Conservation (phyloP, 768 basidiomycete species). For the Kwoniella mangroviensis region DNA sequence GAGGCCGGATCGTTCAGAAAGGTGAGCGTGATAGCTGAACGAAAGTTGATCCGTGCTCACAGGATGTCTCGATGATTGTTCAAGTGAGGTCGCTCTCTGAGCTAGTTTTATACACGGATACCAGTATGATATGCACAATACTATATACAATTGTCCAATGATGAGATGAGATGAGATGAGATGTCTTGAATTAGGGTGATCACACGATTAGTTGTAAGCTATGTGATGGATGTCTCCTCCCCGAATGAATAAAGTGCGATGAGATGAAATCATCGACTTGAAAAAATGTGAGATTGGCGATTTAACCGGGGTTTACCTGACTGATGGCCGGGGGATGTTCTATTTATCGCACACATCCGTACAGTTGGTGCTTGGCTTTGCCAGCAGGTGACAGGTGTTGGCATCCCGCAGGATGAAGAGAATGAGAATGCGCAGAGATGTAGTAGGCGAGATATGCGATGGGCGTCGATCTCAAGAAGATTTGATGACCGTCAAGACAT, state of each 20-base stretch:
- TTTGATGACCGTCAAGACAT: too few relatives aligned
- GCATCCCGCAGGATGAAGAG: too few relatives aligned
- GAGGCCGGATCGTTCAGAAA: too few relatives aligned
- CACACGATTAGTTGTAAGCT: too few relatives aligned
- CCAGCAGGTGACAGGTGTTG: background rate
- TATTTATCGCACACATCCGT: background rate
- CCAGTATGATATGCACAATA: background rate
- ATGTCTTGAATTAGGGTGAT: background rate
- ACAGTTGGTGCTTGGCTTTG: background rate
- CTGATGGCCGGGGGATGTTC: background rate
- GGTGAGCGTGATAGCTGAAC: too few relatives aligned
- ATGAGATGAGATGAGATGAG: background rate
- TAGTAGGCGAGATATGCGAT: too few relatives aligned
- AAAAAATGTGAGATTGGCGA: conserved; percentile 5
- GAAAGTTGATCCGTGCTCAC: background rate
- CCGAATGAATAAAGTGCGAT: too few relatives aligned
- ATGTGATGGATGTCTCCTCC: too few relatives aligned
- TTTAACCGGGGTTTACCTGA: background rate
- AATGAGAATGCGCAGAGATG: too few relatives aligned
- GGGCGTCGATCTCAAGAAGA: too few relatives aligned
- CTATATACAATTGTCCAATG: background rate
- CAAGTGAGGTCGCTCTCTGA: background rate
- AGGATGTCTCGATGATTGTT: too few relatives aligned
- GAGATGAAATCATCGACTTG: background rate
- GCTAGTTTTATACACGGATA: background rate